Percentiles rank a stretch among this genome's conserved stretches.
phyloP scores from a whole-genome alignment of 306 rosid genomes.

The Acacia melanoxylon region DNA sequence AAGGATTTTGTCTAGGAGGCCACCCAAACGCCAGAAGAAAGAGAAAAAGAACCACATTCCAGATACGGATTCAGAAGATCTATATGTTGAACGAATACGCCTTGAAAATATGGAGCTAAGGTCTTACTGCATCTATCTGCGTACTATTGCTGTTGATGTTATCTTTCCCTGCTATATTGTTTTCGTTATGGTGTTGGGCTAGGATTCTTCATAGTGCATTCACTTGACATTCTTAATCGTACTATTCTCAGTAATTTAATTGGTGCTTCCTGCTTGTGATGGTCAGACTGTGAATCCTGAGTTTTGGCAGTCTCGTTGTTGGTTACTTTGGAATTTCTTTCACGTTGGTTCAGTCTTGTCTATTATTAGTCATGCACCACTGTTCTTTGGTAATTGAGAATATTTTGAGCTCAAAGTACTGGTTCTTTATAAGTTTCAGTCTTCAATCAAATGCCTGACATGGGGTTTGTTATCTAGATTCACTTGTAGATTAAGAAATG shows the following conservation, averaged over 20 bases:
- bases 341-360: neutral
- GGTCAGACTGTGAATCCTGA: slow-evolving; percentile 20
- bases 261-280: slow-evolving; percentile 20
- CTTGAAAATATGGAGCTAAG: slow-evolving; percentile 86
- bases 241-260: slow-evolving; percentile 22
- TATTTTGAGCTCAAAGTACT: slow-evolving; percentile 20
- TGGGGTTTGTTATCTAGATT: slow-evolving; percentile 6
- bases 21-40: slow-evolving; percentile 41
- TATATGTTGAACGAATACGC: slow-evolving; percentile 77
- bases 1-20: slow-evolving; percentile 55
- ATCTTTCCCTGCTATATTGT: slow-evolving; percentile 1
- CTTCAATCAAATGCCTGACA: neutral
- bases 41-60: slow-evolving; percentile 54
- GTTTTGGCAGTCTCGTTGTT: neutral
- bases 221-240: neutral
- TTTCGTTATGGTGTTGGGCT: slow-evolving; percentile 11
- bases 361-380: slow-evolving; percentile 5
- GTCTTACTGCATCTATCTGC: slow-evolving; percentile 32
- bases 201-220: slow-evolving; percentile 5
- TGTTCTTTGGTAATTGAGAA: neutral
- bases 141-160: slow-evolving; percentile 10
- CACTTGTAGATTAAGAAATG: neutral
- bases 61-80: slow-evolving; percentile 41
- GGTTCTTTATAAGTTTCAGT: slow-evolving; percentile 9
- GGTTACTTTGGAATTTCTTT: slow-evolving; percentile 13